Conservation (phyloP, 2,329 filamentous ascomycete genomes). For the Arthrobotrys sphaeroides region DNA sequence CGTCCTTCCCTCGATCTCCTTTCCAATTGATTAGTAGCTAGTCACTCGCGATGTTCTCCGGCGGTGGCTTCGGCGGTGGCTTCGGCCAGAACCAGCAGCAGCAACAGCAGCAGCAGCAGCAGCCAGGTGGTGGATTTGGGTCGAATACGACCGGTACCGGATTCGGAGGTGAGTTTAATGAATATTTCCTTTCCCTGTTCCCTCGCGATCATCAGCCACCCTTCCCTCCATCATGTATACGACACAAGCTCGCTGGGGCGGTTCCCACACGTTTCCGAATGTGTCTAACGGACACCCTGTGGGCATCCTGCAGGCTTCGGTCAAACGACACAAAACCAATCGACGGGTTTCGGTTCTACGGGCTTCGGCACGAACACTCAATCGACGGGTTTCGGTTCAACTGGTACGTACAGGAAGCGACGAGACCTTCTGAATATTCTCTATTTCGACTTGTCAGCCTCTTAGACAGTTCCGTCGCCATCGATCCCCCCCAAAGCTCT, state of each 20-base stretch:
- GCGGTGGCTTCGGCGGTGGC: slow-evolving; percentile 52
- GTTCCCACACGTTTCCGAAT: slow-evolving; percentile 49
- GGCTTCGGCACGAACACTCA: slow-evolving; percentile 50
- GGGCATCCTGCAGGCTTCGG: slow-evolving; percentile 51
- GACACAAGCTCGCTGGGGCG: slow-evolving; percentile 26
- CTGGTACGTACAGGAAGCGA: slow-evolving; percentile 54
- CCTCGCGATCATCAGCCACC: not conserved
- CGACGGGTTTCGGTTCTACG: slow-evolving; percentile 53
- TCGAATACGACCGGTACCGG: slow-evolving; percentile 41
- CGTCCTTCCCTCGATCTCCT: slow-evolving; percentile 16
- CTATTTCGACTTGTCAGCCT: slow-evolving; percentile 40
- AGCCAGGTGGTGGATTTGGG: slow-evolving; percentile 51
- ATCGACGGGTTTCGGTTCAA: slow-evolving; percentile 51
- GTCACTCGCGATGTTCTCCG: slow-evolving; percentile 56
- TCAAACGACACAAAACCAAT: slow-evolving; percentile 52
- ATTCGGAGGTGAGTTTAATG: slow-evolving; percentile 55
- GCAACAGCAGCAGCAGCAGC: slow-evolving; percentile 46
- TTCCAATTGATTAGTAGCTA: slow-evolving; percentile 16
- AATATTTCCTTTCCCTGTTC: not conserved
- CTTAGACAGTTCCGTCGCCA: slow-evolving; percentile 43
- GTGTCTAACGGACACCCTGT: slow-evolving; percentile 51
- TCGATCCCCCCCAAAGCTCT: slow-evolving; percentile 48
- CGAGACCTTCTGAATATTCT: slow-evolving; percentile 46
- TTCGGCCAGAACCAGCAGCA: slow-evolving; percentile 41
- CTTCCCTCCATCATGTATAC: not conserved